Base-by-base conservation (phyloP, 2,329 filamentous ascomycete species). In the Botrytis deweyae region DNA sequence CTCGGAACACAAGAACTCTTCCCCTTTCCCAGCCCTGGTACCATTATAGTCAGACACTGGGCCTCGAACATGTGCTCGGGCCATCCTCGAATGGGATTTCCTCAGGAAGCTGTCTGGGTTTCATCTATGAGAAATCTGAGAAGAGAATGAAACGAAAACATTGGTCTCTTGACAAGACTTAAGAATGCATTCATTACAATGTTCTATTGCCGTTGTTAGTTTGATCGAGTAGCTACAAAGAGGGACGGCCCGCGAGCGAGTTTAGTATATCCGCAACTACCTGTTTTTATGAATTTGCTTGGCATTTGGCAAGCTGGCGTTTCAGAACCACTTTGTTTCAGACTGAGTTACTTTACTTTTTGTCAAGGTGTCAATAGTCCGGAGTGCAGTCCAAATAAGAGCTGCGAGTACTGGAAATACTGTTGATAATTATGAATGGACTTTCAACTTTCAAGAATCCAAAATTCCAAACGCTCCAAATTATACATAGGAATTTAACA, bases 21-120 rank as follows among this genome's bases (percentile, higher is more conserved):
- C 22, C 22, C 59, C 59, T 40, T 55, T n/a, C n/a, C 52, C n/a
- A 58, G n/a, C 52, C n/a, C 52, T 58, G 18, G 52, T 58, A 29
- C 14, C n/a, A 29, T 58, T 52, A 29, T 9, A 38, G 29, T 36
- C 44, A 49, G 64, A 49, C 29, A 66, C 46, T 66, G 64, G 38
- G 18, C 33, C 46, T 66, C 20, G 29, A 36, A 49, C 44, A 49
- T 46, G 64, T 66, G 64, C 64, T 66, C 64, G 64, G 64, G 29
- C 42, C 38, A 64, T 52, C 22, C 42, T 33, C 44, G 64, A 46
- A 33, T 52, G 64, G 64, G 22, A 8, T 25, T 16, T 20, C 7
- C 44, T 25, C 29, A 25, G 12, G 25, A 10, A 33, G 63, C 63
- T 33, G 42, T 49, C 22, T 16, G 29, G 42, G 63, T 46, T 66